Conservation (phyloP, 2,329 filamentous ascomycete species). For the Aspergillus piperis region DNA sequence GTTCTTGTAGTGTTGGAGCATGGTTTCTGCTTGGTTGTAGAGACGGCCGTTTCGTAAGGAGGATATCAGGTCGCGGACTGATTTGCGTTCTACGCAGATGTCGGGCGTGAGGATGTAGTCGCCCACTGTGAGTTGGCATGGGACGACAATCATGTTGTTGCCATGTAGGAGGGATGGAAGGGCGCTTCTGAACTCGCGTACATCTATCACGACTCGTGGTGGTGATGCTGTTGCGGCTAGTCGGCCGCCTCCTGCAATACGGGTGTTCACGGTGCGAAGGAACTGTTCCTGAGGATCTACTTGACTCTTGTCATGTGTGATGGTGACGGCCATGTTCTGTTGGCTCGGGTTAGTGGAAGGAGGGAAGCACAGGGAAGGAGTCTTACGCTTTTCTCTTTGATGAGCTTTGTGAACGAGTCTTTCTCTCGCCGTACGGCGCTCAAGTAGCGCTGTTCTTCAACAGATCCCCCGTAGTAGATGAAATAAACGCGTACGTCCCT, state of each 20-base stretch:
- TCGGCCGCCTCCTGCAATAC: slow-evolving; percentile 89
- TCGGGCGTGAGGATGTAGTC: slow-evolving; percentile 92
- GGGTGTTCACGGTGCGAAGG: slow-evolving; percentile 90
- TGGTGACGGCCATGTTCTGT: slow-evolving; percentile 79
- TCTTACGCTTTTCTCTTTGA: slow-evolving; percentile 78
- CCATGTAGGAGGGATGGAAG: slow-evolving; percentile 89
- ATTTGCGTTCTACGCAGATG: slow-evolving; percentile 94
- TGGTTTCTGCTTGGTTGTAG: slow-evolving; percentile 88
- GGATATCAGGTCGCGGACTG: slow-evolving; percentile 83
- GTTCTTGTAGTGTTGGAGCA: slow-evolving; percentile 88
- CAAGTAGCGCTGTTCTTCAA: slow-evolving; percentile 93
- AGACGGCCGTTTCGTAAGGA: slow-evolving; percentile 90
- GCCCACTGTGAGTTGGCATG: slow-evolving; percentile 93
- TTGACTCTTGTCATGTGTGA: slow-evolving; percentile 70
- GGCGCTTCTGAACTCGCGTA: slow-evolving; percentile 92
- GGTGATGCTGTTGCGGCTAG: slow-evolving; percentile 81
- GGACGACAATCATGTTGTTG: slow-evolving; percentile 81
- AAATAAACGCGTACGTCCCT: slow-evolving; percentile 92
- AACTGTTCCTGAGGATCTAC: slow-evolving; percentile 89
- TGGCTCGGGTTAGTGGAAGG: slow-evolving; percentile 16
- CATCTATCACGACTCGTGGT: slow-evolving; percentile 89
- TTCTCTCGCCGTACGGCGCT: slow-evolving; percentile 91
- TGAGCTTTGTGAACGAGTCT: slow-evolving; percentile 90
- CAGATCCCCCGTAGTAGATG: slow-evolving; percentile 90
- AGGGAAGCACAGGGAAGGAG: not conserved